Percentiles rank a stretch among this genome's conserved stretches.
phyloP scores from a whole-genome alignment of 1,284 basidiomycete species.

The Cryptococcus sp. region DNA sequence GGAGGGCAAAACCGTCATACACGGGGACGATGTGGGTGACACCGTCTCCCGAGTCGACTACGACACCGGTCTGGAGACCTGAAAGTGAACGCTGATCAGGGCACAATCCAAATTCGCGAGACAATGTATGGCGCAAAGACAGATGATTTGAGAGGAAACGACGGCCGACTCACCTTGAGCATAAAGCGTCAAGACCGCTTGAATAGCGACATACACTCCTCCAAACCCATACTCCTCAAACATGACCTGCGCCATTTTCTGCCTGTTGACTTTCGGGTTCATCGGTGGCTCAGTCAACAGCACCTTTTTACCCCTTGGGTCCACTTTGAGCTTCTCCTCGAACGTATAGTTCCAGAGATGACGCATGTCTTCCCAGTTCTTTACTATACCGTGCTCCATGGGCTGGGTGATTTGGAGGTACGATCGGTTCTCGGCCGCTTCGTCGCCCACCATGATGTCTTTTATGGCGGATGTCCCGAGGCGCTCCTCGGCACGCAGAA shows the following conservation, averaged over 20 bases:
- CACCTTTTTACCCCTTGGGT: slow-evolving; percentile 85
- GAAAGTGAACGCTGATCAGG: neutral
- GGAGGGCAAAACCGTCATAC: slow-evolving; percentile 93
- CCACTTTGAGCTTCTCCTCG: slow-evolving; percentile 87
- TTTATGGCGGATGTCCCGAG: slow-evolving; percentile 79
- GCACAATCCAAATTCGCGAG: neutral
- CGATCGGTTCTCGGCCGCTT: slow-evolving; percentile 89
- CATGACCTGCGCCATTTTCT: slow-evolving; percentile 97
- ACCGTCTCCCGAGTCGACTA: slow-evolving; percentile 98
- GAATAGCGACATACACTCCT: slow-evolving; percentile 96
- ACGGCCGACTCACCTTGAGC: slow-evolving; percentile 75
- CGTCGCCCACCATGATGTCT: slow-evolving; percentile 97
- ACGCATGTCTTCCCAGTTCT: slow-evolving; percentile 99
- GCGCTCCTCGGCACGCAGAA: slow-evolving; percentile 95
- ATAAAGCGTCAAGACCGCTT: slow-evolving; percentile 96
- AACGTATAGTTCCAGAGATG: slow-evolving; percentile 99
- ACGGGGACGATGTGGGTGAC: slow-evolving; percentile 99
- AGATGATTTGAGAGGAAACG: neutral
- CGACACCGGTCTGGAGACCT: slow-evolving; percentile 97
- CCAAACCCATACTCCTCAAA: slow-evolving; percentile 98
- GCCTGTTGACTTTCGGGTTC: slow-evolving; percentile 93
- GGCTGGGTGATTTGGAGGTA: slow-evolving; percentile 97
- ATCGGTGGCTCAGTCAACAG: slow-evolving; percentile 98
- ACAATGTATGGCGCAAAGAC: neutral
- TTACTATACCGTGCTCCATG: slow-evolving; percentile 98